Evolutionary conservation across 1,284 basidiomycete genomes (phyloP).

Genomic region (Puccinia polysora): DNA sequence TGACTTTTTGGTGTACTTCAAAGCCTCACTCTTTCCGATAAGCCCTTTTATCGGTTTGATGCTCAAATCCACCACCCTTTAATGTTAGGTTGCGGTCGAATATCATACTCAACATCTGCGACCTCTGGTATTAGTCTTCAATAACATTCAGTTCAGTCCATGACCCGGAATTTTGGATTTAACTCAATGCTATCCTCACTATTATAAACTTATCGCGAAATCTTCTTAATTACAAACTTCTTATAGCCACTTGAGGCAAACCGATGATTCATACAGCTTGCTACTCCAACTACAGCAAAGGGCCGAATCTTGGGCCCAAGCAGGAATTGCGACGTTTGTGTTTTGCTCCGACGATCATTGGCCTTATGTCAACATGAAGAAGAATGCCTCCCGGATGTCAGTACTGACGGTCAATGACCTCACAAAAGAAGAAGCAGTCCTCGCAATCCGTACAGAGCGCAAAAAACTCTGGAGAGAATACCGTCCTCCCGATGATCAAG

Average conservation of each 20-base stretch:
- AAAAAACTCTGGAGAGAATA: constrained; percentile 34
- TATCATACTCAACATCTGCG: constrained; percentile 26
- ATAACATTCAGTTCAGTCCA: constrained; percentile 41
- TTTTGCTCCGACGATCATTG: constrained; percentile 44
- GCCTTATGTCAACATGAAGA: constrained; percentile 29
- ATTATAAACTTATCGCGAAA: neutral
- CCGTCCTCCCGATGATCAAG: constrained; percentile 10
- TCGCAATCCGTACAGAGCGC: constrained; percentile 29
- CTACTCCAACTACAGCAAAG: constrained; percentile 37
- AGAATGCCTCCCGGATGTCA: constrained; percentile 36
- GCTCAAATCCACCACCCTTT: neutral
- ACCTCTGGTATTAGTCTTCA: constrained; percentile 36
- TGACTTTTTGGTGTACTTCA: too few species aligned
- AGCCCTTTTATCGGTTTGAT: neutral
- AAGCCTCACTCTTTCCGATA: too few species aligned
- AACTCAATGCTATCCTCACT: neutral
- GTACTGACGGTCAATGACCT: constrained; percentile 35
- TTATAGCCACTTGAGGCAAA: constrained; percentile 25
- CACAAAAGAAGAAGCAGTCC: constrained; percentile 27
- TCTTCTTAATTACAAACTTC: too few species aligned
- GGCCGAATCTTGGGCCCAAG: constrained; percentile 41
- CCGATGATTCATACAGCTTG: constrained; percentile 38
- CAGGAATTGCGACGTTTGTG: constrained; percentile 39
- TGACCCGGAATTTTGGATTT: neutral
- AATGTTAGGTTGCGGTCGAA: constrained; percentile 34